A percentile compares a stretch with the other conserved stretches of the same genome.
Conservation (phyloP, 179 eudicot species). For the Actinidia arguta region DNA sequence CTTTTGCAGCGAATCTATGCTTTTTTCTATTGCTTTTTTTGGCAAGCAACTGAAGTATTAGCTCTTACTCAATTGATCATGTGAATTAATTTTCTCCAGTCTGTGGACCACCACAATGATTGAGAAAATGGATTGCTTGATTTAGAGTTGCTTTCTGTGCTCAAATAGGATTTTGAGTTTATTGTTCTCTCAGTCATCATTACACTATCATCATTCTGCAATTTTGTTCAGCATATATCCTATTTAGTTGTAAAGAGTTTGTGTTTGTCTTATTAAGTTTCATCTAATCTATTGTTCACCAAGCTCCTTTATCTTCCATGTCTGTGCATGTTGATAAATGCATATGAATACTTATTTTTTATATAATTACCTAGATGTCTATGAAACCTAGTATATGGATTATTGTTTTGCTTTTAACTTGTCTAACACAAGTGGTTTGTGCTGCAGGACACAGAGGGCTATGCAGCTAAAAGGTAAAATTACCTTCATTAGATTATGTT, state of each 20-base stretch:
- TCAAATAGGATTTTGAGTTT: neutral
- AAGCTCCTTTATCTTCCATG: neutral
- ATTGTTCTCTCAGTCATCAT: neutral
- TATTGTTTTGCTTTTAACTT: neutral
- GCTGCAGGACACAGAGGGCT: slow-evolving; percentile 25
- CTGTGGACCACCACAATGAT: neutral
- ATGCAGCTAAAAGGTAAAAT: slow-evolving; percentile 26
- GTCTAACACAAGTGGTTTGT: neutral
- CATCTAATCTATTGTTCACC: neutral
- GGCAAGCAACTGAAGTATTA: neutral
- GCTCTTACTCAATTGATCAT: neutral
- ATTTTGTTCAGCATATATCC: neutral
- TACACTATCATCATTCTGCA: neutral
- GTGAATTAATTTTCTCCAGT: neutral
- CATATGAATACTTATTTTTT: neutral
- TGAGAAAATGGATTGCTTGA: neutral
- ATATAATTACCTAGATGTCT: neutral
- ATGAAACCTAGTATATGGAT: neutral
- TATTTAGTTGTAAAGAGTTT: neutral
- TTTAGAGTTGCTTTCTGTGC: neutral
- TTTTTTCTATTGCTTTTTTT: neutral
- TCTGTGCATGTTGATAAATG: neutral
- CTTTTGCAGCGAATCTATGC: too few relatives aligned
- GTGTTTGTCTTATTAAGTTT: neutral
- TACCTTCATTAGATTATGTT: neutral